These are phyloP conservation scores for Xylaria longipes DNA, from an alignment of 495 filamentous ascomycete genomes.

Conservation along the genomic window DNA sequence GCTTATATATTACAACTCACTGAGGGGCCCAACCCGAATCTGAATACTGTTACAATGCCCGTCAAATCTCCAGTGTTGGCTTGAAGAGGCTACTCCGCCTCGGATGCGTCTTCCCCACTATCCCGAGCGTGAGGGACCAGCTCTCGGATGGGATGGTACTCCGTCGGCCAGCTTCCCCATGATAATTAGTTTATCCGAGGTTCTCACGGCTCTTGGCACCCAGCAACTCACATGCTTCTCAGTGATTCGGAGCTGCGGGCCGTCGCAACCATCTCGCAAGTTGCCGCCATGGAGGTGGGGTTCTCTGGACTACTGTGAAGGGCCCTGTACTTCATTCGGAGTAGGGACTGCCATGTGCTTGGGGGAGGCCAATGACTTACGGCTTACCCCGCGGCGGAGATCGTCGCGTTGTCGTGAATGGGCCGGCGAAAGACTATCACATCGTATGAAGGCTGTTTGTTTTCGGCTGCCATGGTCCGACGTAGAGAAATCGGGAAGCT, in stretches of 20 bases:
- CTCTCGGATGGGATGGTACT: background rate
- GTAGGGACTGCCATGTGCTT: conserved; percentile 26
- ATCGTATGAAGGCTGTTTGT: conserved; percentile 37
- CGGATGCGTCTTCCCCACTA: conserved; percentile 3
- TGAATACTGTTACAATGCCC: background rate
- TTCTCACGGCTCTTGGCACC: background rate
- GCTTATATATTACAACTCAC: background rate
- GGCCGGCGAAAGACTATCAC: conserved; percentile 19
- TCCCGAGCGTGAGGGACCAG: conserved; percentile 15
- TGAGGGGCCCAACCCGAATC: background rate
- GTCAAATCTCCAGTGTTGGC: background rate
- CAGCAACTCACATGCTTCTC: conserved; percentile 14
- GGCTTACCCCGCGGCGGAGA: conserved; percentile 44
- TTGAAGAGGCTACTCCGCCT: conserved; percentile 9
- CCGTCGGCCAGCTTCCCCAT: conserved; percentile 24
- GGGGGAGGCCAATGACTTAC: conserved; percentile 34
- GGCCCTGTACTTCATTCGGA: conserved; percentile 23
- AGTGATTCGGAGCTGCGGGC: conserved; percentile 41
- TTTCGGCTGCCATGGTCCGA: conserved; percentile 58
- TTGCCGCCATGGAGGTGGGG: conserved; percentile 39
- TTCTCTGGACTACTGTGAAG: conserved; percentile 11
- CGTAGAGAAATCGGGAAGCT: conserved; percentile 50
- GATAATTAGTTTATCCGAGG: conserved; percentile 19
- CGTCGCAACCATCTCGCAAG: conserved; percentile 40
- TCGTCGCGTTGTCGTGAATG: conserved; percentile 38